Evolutionary conservation across 2,329 filamentous ascomycete genomes (phyloP).

Genomic region (Podosphaera xanthii): DNA sequence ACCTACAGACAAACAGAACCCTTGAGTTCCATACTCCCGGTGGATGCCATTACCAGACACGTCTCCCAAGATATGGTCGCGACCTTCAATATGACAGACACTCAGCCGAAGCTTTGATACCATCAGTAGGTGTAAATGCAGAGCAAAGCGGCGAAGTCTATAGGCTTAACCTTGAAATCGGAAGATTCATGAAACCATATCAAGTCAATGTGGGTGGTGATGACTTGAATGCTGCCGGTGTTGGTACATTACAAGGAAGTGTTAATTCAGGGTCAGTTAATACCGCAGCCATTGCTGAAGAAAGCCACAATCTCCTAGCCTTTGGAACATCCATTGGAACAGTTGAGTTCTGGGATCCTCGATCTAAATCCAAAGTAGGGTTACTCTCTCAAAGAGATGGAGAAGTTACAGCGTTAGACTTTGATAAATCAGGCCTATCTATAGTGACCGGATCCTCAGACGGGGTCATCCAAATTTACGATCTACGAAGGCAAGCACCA

Average conservation of each 20-base stretch:
- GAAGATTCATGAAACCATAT: constrained; percentile 84
- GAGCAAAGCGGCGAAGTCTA: constrained; percentile 86
- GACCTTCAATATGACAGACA: constrained; percentile 68
- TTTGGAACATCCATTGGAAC: constrained; percentile 93
- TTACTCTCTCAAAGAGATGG: constrained; percentile 45
- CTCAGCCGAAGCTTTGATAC: constrained; percentile 66
- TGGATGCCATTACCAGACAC: constrained; percentile 71
- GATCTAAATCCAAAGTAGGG: constrained; percentile 61
- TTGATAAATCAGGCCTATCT: constrained; percentile 61
- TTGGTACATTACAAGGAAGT: constrained; percentile 62
- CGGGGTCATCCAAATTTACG: constrained; percentile 76
- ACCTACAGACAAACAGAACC: constrained; percentile 75
- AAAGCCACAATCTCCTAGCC: constrained; percentile 70
- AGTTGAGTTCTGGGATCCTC: constrained; percentile 87
- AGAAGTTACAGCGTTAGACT: constrained; percentile 72
- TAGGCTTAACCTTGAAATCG: constrained; percentile 71
- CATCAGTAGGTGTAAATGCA: constrained; percentile 64
- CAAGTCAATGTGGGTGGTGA: constrained; percentile 78
- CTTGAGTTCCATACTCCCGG: constrained; percentile 83
- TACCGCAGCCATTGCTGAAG: constrained; percentile 63
- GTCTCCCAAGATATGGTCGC: constrained; percentile 78
- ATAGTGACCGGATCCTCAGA: constrained; percentile 71
- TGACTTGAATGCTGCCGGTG: constrained; percentile 41
- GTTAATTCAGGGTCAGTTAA: constrained; percentile 74
- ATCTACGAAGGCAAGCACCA: constrained; percentile 69